Percentiles rank a stretch among this genome's conserved stretches.
Evolutionary conservation across 2,329 filamentous ascomycete genomes (phyloP).

Genomic region (Colletotrichum eremochloae): DNA sequence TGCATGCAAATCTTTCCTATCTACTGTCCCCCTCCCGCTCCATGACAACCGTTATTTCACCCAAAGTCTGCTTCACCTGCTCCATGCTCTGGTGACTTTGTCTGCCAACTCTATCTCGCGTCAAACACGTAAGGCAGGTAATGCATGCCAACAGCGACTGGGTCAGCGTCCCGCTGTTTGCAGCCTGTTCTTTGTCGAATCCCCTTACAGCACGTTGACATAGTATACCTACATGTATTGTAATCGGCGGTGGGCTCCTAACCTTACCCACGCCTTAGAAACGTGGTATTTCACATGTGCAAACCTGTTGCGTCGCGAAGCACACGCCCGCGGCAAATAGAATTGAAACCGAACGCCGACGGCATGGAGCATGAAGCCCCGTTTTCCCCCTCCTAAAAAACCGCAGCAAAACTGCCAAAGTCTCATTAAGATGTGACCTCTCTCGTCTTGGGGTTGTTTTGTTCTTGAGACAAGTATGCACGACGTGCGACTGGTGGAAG

Average conservation of each 20-base stretch:
- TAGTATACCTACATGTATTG: background rate
- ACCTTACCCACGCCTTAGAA: slow-evolving; percentile 29
- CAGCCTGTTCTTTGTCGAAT: background rate
- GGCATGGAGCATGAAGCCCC: background rate
- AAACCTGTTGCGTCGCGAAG: background rate
- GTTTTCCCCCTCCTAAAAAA: background rate
- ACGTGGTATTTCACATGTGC: slow-evolving; percentile 3
- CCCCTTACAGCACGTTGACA: slow-evolving; percentile 11
- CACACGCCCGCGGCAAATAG: background rate
- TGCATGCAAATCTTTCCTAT: background rate
- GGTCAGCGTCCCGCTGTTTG: slow-evolving; percentile 5
- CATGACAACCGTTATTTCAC: slow-evolving; percentile 4
- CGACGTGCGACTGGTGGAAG: background rate
- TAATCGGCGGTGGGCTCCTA: background rate
- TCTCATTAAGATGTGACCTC: slow-evolving; percentile 21
- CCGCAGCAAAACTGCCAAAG: background rate
- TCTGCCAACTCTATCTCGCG: slow-evolving; percentile 21
- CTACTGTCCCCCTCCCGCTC: background rate
- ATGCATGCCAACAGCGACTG: slow-evolving; percentile 21
- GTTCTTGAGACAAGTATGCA: background rate
- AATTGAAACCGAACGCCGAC: slow-evolving; percentile 5
- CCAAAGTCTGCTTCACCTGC: slow-evolving; percentile 13
- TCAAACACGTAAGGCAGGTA: slow-evolving; percentile 31
- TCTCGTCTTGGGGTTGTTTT: slow-evolving; percentile 17
- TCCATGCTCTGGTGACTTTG: slow-evolving; percentile 23